Base-by-base conservation (phyloP, 768 basidiomycete genomes). In the Phallus indusiatus region DNA sequence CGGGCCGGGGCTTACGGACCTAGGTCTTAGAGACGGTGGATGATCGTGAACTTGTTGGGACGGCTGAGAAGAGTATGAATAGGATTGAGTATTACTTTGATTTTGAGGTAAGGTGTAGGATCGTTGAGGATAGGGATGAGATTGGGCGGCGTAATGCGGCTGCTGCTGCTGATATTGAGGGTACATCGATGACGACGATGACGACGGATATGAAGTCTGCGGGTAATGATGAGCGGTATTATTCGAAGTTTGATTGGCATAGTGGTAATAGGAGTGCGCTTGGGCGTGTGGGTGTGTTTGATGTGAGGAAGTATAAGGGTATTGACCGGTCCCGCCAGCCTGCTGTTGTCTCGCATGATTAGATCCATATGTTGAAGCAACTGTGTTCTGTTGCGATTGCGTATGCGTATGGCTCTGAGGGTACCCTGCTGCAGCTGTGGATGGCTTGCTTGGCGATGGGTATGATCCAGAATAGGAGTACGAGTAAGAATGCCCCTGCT, bases 101-200 rank as follows among this genome's bases (percentile, higher is more conserved):
- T 10, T 56, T 28, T 47, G 18, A 8, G 42, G 47, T 6, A 22
- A 46, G 37, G 28, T 42, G n/a, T 42, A 42, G 12, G 17, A 17
- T 46, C 49, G 55, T 18, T 56, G 55, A 48, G 47, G 55, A 33
- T 24, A 14, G 17, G 55, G 55, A 3, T 49, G 46, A 18, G 35
- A 4, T 1, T n/a, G 55, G 33, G 21, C 33, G 1, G 47, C 4
- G 24, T 18, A 24, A n/a, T 47, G 55, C 42, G 17, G 46, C 22
- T 18, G 18, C 42, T 11, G 55, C 24, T 56, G 55, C 34, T 20
- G 55, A 22, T 28, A 18, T 47, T 56, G 46, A 20, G 55, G 42
- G 12, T 56, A 20, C 55, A 56, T 56, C 46, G 49, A 33, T n/a
- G 55, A 42, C n/a, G 42, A 20, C 55, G 47, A 46, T 20, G 49